A percentile compares a stretch with the other conserved stretches of the same genome.
phyloP scores from a whole-genome alignment of 352 stramenopile genomes.

The Pythium folliculosum region DNA sequence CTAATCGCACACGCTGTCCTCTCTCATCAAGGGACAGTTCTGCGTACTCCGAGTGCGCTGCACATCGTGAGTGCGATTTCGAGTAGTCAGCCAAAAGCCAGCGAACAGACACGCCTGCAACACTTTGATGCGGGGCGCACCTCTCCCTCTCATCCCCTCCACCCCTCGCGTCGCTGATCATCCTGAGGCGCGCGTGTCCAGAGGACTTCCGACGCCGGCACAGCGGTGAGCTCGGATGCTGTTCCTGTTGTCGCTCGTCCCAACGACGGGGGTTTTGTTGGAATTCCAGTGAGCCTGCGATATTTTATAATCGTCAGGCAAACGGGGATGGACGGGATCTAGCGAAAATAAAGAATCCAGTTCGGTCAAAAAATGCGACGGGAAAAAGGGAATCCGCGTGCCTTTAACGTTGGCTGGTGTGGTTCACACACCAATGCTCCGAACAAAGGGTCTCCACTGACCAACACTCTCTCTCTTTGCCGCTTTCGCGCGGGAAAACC shows the following conservation, averaged over 20 bases:
- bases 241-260: background rate
- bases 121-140: conserved; percentile 2
- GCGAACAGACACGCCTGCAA: background rate
- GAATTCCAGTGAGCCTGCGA: conserved; percentile 14
- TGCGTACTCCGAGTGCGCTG: too few relatives aligned
- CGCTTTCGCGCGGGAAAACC: conserved; percentile 2
- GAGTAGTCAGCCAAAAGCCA: too few relatives aligned
- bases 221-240: background rate
- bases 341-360: conserved; percentile 28
- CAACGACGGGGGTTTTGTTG: background rate
- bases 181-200: conserved; percentile 7
- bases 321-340: background rate
- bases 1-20: too few relatives aligned
- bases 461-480: background rate
- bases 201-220: background rate
- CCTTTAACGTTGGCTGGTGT: conserved; percentile 7
- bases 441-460: background rate
- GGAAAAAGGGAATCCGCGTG: conserved; percentile 9
- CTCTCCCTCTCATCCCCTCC: background rate
- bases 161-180: background rate
- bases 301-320: conserved; percentile 7
- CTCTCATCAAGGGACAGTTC: conserved; percentile 5
- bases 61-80: too few relatives aligned
- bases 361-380: conserved; percentile 24
- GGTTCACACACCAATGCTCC: background rate